Evolutionary conservation across 2,329 filamentous ascomycete species (phyloP), one percentile per base, ranked within the genome.

Genomic region (Clonostachys chloroleuca): DNA sequence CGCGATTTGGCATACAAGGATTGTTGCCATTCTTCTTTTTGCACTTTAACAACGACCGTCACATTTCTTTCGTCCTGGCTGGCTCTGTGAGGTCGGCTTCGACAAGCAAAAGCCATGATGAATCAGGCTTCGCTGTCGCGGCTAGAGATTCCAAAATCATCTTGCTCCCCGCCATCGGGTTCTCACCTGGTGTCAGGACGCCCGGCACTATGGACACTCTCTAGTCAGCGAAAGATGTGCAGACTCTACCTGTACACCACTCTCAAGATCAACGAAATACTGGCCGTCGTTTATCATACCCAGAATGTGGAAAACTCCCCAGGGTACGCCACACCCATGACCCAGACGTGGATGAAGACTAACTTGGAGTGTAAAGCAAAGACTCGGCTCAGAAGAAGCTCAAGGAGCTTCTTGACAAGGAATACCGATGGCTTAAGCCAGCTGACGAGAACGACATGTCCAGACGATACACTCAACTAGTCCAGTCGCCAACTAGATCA

Each of bases 331-430:
- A 10, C n/a, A 2, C 30, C 17, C 33, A 17, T 20, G 18, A 20
- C 36, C n/a, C 36, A 30, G 37, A 18, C 13, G 3, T 30, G n/a
- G 16, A 41, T 13, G 37, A 16, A 16, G 17, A 39, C 43, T 42
- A 24, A 41, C 24, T 39, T 18, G 34, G 20, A 13, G 20, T 8
- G 47, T 48, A 13, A 18, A 80, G 77, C 36, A 74, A 74, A 54
- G 78, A 81, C 54, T 81, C 79, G 30, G 78, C 75, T 34, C 78
- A 79, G 56, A 82, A 83, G 63, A 79, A 75, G 18, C 72, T 82
- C 52, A 75, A 77, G 46, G 65, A 67, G 8, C 71, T 80, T 51
- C 69, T 83, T 34, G 78, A 80, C 52, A 79, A 82, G 51, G 76
- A 83, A 36, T 76, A 78, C 33, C 70, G 79, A 57, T 81, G 78